Evolutionary conservation across 192 early-diverging fungal genomes (phyloP).

Genomic region (Coemansia sp.): DNA sequence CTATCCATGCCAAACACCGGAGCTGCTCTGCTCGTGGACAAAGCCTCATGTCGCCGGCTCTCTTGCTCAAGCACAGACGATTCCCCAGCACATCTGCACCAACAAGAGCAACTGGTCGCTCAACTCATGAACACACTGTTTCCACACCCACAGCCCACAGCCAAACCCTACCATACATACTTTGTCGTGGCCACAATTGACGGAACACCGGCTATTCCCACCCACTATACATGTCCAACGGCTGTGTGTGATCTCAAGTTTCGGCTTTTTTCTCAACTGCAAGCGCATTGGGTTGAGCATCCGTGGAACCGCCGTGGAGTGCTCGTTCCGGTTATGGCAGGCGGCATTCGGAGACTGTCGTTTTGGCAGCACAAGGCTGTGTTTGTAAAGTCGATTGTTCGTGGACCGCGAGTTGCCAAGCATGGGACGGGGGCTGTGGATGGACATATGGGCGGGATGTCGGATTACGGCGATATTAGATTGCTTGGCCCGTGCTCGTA

Average conservation of each 20-base stretch:
- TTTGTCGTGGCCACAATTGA: slow-evolving; percentile 36
- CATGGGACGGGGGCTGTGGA: background rate
- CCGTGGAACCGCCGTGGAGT: slow-evolving; percentile 41
- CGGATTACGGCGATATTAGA: slow-evolving; percentile 38
- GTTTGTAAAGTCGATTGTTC: slow-evolving; percentile 27
- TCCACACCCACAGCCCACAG: slow-evolving; percentile 11
- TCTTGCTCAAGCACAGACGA: background rate
- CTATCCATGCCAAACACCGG: background rate
- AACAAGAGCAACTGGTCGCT: slow-evolving; percentile 6
- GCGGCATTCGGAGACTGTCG: slow-evolving; percentile 30
- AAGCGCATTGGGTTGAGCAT: slow-evolving; percentile 30
- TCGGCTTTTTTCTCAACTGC: slow-evolving; percentile 18
- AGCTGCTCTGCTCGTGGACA: too few relatives aligned
- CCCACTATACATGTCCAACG: slow-evolving; percentile 28
- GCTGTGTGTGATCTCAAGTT: slow-evolving; percentile 23
- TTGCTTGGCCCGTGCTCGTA: slow-evolving; percentile 30
- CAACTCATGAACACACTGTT: slow-evolving; percentile 28
- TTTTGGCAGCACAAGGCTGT: slow-evolving; percentile 44
- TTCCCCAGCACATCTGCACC: background rate
- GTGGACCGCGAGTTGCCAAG: slow-evolving; percentile 11
- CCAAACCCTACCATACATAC: slow-evolving; percentile 23
- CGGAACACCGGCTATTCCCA: slow-evolving; percentile 23
- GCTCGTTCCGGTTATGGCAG: slow-evolving; percentile 30
- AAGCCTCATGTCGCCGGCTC: background rate
- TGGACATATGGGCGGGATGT: background rate